Conservation (phyloP, 108 stramenopile species). For the Conticribra weissflogii region DNA sequence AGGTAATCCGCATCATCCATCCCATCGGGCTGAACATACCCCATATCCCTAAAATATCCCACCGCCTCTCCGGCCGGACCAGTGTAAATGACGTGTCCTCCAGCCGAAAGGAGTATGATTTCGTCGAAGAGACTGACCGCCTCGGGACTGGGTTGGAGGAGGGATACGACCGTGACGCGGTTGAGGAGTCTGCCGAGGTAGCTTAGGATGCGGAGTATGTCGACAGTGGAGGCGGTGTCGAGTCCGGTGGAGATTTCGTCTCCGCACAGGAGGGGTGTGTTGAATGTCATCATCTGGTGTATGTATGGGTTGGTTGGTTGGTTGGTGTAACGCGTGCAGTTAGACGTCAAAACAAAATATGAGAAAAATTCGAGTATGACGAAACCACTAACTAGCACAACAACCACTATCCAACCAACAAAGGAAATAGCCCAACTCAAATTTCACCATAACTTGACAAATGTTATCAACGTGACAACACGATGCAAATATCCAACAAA, state of each 20-base stretch:
- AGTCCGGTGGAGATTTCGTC: constrained; percentile 90
- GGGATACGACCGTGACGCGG: constrained; percentile 58
- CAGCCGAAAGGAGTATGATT: constrained; percentile 60
- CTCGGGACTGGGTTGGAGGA: constrained; percentile 79
- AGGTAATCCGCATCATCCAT: constrained; percentile 72
- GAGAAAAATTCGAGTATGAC: too few species aligned
- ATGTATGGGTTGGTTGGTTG: too few species aligned
- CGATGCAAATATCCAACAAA: not conserved
- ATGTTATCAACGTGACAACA: too few species aligned
- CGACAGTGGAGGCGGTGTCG: constrained; percentile 73
- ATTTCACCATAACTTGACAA: too few species aligned
- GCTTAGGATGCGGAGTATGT: constrained; percentile 57
- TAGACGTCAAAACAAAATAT: too few species aligned
- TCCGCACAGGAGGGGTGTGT: constrained; percentile 45
- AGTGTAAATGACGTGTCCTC: constrained; percentile 62
- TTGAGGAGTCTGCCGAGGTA: constrained; percentile 25
- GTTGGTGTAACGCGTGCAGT: too few species aligned
- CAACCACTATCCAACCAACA: too few species aligned
- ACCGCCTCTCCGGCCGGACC: constrained; percentile 60
- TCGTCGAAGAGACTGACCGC: constrained; percentile 78
- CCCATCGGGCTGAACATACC: constrained; percentile 53
- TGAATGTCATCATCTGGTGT: constrained; percentile 20
- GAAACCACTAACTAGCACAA: too few species aligned
- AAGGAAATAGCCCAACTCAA: too few species aligned
- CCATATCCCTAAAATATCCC: constrained; percentile 50